Evolutionary conservation across 108 stramenopile genomes (phyloP).

Genomic region (Pseudonitzschia multistriata): DNA sequence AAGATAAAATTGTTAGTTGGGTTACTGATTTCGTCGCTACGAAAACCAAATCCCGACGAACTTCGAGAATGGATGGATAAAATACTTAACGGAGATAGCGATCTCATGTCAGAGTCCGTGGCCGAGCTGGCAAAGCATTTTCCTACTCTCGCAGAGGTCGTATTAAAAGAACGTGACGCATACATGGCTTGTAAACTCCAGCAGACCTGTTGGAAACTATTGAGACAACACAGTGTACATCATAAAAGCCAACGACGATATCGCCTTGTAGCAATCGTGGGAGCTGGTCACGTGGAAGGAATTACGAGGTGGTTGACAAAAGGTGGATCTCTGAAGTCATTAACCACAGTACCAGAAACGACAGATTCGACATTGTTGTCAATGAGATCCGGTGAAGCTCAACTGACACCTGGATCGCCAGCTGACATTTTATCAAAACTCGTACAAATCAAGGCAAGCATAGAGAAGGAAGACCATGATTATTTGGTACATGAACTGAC

Average conservation of each 20-base stretch:
- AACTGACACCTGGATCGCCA: background rate
- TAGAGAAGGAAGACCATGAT: constrained; percentile 21
- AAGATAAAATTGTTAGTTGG: constrained; percentile 68
- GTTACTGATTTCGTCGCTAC: constrained; percentile 61
- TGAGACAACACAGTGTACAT: constrained; percentile 9
- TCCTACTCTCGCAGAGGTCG: constrained; percentile 63
- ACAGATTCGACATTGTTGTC: background rate
- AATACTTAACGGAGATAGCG: constrained; percentile 60
- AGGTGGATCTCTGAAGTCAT: background rate
- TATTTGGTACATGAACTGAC: constrained; percentile 25
- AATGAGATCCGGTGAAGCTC: background rate
- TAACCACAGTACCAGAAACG: background rate
- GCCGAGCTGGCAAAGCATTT: constrained; percentile 65
- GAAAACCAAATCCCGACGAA: constrained; percentile 73
- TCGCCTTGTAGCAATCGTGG: constrained; percentile 76
- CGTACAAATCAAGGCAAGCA: constrained; percentile 13
- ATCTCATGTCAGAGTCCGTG: constrained; percentile 80
- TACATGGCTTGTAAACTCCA: constrained; percentile 77
- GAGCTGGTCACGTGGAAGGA: constrained; percentile 82
- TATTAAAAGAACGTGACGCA: constrained; percentile 80
- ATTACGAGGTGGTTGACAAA: constrained; percentile 51
- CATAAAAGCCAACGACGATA: background rate
- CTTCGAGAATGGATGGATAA: constrained; percentile 71
- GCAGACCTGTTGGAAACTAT: constrained; percentile 53
- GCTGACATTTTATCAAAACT: constrained; percentile 24